Base-by-base conservation (phyloP, 1,284 basidiomycete genomes). In the Fomitopsis schrenkii region DNA sequence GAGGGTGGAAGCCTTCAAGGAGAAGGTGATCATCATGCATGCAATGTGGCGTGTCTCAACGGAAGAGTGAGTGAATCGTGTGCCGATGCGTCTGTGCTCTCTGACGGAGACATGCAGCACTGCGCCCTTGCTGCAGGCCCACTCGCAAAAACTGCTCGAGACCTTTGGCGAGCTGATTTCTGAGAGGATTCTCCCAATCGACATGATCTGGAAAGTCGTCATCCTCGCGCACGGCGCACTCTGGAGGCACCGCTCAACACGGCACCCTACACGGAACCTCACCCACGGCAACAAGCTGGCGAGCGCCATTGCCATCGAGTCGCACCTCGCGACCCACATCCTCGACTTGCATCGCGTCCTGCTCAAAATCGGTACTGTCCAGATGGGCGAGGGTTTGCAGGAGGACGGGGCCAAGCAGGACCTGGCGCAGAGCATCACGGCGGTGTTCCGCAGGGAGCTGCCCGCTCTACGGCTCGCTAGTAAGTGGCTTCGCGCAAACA, bases 401-500 rank as follows among this genome's bases (percentile, higher is more conserved):
- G 77, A 85, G 64, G 84, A 87, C 63, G 77, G 75, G 2, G 78
- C 77, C 42, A 82, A 85, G 60, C 77, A 81, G 55, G 86, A 88
- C 68, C 79, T 94, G 5, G 91, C 93, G 5, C 88, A 90, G 68
- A 82, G 84, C 41, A 96, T 98, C 69, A 91, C 91, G 1, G 94
- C 94, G 1, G 85, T 87, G 8, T 89, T 98, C 62, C 83, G 96
- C 35, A 83, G 97, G 36, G 91, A 90, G 10, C 79, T 99, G 3
- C 95, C 96, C 2, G 88, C 94, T 5, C 77, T 98, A 55, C 86
- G 97, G 15, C 89, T 98, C 58, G 84, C 90, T 1, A 89, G 87
- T 68, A 97, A 96, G 73, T 99, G 97, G 97, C 74, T 97, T 30
- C 83, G 86, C 48, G 85, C 85, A 5, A 94, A 98, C 72, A 75